A percentile compares a stretch with the other conserved stretches of the same genome.
Evolutionary conservation across 1,139 yeast species (phyloP).

Genomic region (Saccharomyces hybrid): DNA sequence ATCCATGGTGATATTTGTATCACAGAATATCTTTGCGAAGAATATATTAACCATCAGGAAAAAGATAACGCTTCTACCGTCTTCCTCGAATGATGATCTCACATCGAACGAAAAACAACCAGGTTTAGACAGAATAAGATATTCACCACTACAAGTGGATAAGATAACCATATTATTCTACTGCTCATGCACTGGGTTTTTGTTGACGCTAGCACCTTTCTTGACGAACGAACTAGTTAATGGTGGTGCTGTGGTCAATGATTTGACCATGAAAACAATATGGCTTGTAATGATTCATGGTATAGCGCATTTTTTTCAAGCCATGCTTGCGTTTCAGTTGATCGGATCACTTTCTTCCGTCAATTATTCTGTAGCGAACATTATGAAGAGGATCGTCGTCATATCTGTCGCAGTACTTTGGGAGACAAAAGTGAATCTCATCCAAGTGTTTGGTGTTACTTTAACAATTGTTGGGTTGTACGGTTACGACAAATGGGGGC

Average conservation of each 20-base stretch:
- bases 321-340: constrained; percentile 81
- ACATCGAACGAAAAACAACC: neutral
- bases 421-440: constrained; percentile 53
- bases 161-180: constrained; percentile 76
- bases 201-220: constrained; percentile 73
- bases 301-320: constrained; percentile 73
- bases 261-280: constrained; percentile 34
- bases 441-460: constrained; percentile 63
- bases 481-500: constrained; percentile 46
- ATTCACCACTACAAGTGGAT: constrained; percentile 40
- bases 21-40: constrained; percentile 89
- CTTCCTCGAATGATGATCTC: constrained; percentile 5
- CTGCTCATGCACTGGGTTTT: constrained; percentile 76
- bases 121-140: neutral
- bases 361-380: constrained; percentile 84
- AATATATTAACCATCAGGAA: constrained; percentile 56
- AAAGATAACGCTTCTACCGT: constrained; percentile 22
- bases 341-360: constrained; percentile 82
- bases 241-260: constrained; percentile 17
- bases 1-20: constrained; percentile 80
- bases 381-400: constrained; percentile 79
- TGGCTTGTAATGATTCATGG: constrained; percentile 54
- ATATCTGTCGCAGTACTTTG: constrained; percentile 73
- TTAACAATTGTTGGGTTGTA: constrained; percentile 61
- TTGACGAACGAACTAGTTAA: constrained; percentile 36